Base-by-base conservation (phyloP, 2,329 filamentous ascomycete genomes). In the Drechslerella coelobrocha region DNA sequence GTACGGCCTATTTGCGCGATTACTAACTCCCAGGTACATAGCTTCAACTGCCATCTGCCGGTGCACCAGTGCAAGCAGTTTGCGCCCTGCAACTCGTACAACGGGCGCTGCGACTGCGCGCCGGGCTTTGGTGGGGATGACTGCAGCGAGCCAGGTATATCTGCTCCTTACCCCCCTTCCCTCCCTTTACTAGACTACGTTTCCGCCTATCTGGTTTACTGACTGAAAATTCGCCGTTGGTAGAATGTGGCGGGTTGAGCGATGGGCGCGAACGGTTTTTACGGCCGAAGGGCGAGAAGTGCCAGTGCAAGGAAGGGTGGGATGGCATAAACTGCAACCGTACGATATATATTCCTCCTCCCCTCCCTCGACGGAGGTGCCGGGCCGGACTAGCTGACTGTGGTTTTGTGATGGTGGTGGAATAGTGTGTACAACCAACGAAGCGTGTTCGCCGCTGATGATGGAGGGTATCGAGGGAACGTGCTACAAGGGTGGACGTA, bases 11-110 rank as follows among this genome's bases (percentile, higher is more conserved):
- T n/a, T n/a, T n/a, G n/a, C n/a, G n/a, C n/a, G n/a, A 21, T 37
- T 27, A 47, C 50, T 51, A 48, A 61, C 53, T 76, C 78, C 55
- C 76, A 80, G 29, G 83, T 76, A 65, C 76, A 75, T 74, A 93
- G 94, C 82, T 99, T 99, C 84, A 97, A 99, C 85, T 99, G 94
- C 81, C 89, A 97, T 66, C 85, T 99, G 14, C 92, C 94, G 26
- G 91, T 90, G 73, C 95, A 96, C 79, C 88, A 87, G 73, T 99
- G 94, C 79, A 87, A 90, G 73, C 94, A 99, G 80, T 99, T 89
- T 78, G 89, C 92, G 34, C 84, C 87, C 31, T 99, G 94, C 79
- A 95, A 94, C 79, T 86, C 89, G 76, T 92, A 87, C 77, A 96
- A 91, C 76, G 94, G 94, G 53, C 92, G 95, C 82, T 99, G 94